Evolutionary conservation across 352 stramenopile genomes (phyloP), one percentile per base, ranked within the genome.

Genomic region (Globisporangium okanoganense): DNA sequence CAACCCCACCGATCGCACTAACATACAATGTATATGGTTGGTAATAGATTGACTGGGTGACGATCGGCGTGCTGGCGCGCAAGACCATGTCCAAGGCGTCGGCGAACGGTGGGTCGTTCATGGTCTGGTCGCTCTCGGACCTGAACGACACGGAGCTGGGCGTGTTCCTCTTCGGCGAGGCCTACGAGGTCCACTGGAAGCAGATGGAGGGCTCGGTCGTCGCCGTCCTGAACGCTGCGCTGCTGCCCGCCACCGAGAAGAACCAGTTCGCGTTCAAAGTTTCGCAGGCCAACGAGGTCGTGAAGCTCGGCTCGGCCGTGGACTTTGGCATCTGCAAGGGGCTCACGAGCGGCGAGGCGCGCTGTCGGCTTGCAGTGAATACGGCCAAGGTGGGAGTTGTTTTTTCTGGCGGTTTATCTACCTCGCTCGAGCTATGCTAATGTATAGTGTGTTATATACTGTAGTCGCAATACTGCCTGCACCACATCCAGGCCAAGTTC

Each of bases 321-420:
- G 85, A 94, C 66, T 94, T 85, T 59, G 85, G 82, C 9, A 85
- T 92, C 40, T 94, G 85, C 64, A 92, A 92, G 49, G 81, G 81
- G 57, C 85, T 70, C 38, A 92, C 69, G 1, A 71, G 68, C 10
- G 66, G 65, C 53, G 83, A 92, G 60, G 66, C 71, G 31, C 81
- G 82, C 2, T 94, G 85, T 47, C 77, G 77, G 12, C 75, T 92
- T 31, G 75, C 83, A 16, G 70, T 94, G 29, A 94, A 94, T 54
- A 92, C 69, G 3, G 67, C 82, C 35, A 87, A 88, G 71, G 80
- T 88, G 51, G n/a, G 29, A 27, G 61, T 25, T 43, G 25, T 14
- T 7, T 2, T n/a, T 51, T n/a, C 29, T 61, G 22, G 9, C 58
- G 18, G 40, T 22, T 31, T 69, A 53, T 54, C 54, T 38, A 10